Evolutionary conservation across 2,329 filamentous ascomycete species (phyloP).

Genomic region (Curvularia lunata): DNA sequence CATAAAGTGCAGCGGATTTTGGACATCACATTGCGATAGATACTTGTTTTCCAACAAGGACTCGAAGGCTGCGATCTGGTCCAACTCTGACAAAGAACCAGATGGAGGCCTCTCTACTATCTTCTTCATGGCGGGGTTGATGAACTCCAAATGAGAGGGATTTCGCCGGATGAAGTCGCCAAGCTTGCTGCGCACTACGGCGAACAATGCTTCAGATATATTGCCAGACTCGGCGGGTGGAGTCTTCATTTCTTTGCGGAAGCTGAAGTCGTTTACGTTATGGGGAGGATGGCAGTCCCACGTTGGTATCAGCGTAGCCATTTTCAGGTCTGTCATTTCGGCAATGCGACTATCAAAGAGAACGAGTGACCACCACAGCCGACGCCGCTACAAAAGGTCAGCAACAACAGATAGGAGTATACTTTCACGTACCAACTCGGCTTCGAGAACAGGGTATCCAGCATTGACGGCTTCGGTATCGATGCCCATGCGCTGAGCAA

Average conservation of each 20-base stretch:
- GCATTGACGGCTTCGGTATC: slow-evolving; percentile 62
- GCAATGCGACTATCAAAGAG: slow-evolving; percentile 63
- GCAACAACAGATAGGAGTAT: neutral
- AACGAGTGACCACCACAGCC: slow-evolving; percentile 67
- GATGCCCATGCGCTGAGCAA: slow-evolving; percentile 66
- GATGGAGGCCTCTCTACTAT: slow-evolving; percentile 40
- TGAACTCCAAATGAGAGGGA: slow-evolving; percentile 56
- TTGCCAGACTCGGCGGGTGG: slow-evolving; percentile 46
- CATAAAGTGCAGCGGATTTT: slow-evolving; percentile 51
- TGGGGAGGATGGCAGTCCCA: slow-evolving; percentile 58
- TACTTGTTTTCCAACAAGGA: slow-evolving; percentile 51
- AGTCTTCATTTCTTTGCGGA: slow-evolving; percentile 51
- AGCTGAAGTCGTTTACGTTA: slow-evolving; percentile 60
- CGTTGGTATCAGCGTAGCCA: slow-evolving; percentile 54
- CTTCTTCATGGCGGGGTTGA: slow-evolving; percentile 51
- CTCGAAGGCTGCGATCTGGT: slow-evolving; percentile 46
- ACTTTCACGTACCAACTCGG: slow-evolving; percentile 53
- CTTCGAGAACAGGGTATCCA: slow-evolving; percentile 62
- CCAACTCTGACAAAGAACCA: slow-evolving; percentile 21
- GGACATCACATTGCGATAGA: slow-evolving; percentile 39
- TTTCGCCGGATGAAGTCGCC: slow-evolving; percentile 51
- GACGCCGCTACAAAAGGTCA: slow-evolving; percentile 53
- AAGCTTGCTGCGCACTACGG: slow-evolving; percentile 57
- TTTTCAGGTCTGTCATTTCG: slow-evolving; percentile 60
- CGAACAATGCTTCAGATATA: slow-evolving; percentile 60